Conservation (phyloP, 352 stramenopile species). For the Hyaloperonospora arabidopsidis region DNA sequence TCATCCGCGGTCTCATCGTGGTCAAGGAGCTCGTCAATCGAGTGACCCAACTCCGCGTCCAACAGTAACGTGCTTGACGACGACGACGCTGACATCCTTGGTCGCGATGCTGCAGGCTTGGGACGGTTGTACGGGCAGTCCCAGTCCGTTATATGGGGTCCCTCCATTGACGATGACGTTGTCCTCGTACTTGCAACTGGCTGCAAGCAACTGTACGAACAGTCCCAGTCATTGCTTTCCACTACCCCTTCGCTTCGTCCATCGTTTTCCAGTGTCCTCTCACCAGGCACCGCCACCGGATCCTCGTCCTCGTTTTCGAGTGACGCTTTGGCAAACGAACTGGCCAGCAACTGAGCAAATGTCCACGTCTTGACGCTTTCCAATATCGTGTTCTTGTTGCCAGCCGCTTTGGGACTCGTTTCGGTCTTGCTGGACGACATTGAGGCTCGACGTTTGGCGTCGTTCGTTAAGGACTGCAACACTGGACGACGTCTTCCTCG, state of each 20-base stretch:
- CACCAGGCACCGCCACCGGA: too few relatives aligned
- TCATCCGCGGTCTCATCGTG: slow-evolving; percentile 25
- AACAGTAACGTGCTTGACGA: slow-evolving; percentile 42
- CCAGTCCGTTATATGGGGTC: slow-evolving; percentile 25
- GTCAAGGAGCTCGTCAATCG: slow-evolving; percentile 24
- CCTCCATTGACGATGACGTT: slow-evolving; percentile 7
- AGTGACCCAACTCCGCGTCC: slow-evolving; percentile 29
- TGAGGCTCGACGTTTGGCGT: too few relatives aligned
- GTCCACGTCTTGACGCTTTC: too few relatives aligned
- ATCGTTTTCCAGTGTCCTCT: too few relatives aligned
- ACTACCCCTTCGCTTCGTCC: neutral
- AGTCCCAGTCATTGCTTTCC: slow-evolving; percentile 22
- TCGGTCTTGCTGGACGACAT: too few relatives aligned
- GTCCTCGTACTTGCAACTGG: neutral
- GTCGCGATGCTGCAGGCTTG: slow-evolving; percentile 6
- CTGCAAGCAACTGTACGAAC: slow-evolving; percentile 29
- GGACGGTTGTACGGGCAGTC: slow-evolving; percentile 29
- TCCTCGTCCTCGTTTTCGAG: too few relatives aligned
- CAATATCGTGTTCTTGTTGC: too few relatives aligned
- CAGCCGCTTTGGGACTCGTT: too few relatives aligned
- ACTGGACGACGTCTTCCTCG: too few relatives aligned
- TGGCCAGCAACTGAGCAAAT: too few relatives aligned
- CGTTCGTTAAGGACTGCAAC: too few relatives aligned
- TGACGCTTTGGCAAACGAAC: too few relatives aligned
- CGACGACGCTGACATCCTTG: slow-evolving; percentile 40